phyloP scores from a whole-genome alignment of 192 early-diverging fungal species.

The Martensiomyces pterosporus region DNA sequence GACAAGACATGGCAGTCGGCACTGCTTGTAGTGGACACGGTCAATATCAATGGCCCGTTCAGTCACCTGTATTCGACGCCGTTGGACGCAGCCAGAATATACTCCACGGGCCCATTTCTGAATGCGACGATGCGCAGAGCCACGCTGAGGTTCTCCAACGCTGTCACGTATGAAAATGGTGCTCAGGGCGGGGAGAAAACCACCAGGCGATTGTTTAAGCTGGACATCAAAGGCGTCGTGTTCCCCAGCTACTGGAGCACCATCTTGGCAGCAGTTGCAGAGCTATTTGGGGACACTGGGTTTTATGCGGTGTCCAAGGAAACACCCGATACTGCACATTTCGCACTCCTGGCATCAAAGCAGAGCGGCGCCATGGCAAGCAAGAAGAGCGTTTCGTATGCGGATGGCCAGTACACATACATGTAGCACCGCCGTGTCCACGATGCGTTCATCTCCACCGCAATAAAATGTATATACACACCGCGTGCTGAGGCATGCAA shows the following conservation, averaged over 20 bases:
- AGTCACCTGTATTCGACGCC: conserved; percentile 8
- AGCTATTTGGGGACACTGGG: conserved; percentile 4
- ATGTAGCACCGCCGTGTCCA: no score
- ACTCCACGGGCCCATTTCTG: conserved; percentile 21
- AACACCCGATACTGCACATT: conserved; percentile 19
- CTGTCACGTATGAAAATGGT: conserved; percentile 16
- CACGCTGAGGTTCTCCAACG: conserved; percentile 21
- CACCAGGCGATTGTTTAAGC: conserved; percentile 20
- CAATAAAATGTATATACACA: no score
- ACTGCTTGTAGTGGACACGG: conserved; percentile 22
- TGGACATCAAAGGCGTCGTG: conserved; percentile 31
- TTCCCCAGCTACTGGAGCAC: conserved; percentile 31
- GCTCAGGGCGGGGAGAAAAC: conserved; percentile 2
- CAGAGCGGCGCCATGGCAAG: conserved; percentile 33
- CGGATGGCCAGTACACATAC: conserved; percentile 3
- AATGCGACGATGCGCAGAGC: conserved; percentile 33
- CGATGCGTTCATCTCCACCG: no score
- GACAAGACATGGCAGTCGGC: conserved; percentile 42
- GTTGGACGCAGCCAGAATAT: conserved; percentile 17
- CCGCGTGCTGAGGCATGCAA: no score
- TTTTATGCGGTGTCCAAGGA: conserved; percentile 27
- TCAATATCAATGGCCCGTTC: conserved; percentile 20
- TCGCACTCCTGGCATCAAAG: conserved; percentile 41
- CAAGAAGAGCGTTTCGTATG: conserved; percentile 16
- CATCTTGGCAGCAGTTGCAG: conserved; percentile 16